Evolutionary conservation across 140 eudicot species (phyloP).

Genomic region (Ambrosia hybrid): DNA sequence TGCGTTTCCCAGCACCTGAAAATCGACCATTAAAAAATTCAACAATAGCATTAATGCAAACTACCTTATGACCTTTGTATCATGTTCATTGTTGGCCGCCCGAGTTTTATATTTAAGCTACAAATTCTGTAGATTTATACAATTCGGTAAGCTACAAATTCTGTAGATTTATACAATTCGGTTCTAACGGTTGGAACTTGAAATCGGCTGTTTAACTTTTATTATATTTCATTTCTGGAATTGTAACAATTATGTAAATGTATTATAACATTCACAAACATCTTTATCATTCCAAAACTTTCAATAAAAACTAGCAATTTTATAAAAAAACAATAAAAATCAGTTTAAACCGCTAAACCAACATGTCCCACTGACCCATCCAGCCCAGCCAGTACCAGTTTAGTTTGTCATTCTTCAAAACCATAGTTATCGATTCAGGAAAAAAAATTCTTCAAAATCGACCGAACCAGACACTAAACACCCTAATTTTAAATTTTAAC

Average conservation of each 20-base stretch:
- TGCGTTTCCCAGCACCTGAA: slow-evolving; percentile 84
- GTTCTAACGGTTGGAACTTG: neutral
- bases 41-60: neutral
- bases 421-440: neutral
- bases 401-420: neutral
- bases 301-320: neutral
- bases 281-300: neutral
- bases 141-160: no score
- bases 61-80: no score
- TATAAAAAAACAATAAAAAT: neutral
- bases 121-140: neutral
- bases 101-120: no score
- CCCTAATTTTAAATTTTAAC: neutral
- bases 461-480: neutral
- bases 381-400: neutral
- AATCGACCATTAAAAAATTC: slow-evolving; percentile 1
- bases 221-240: neutral
- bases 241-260: neutral
- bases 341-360: neutral
- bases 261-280: neutral
- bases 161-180: no score
- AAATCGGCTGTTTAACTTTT: neutral
- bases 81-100: no score
- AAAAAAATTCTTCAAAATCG: neutral
- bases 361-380: neutral